Evolutionary conservation across 306 rosid genomes (phyloP), one percentile per base, ranked within the genome.

Genomic region (Chamaecrista fasciculata): DNA sequence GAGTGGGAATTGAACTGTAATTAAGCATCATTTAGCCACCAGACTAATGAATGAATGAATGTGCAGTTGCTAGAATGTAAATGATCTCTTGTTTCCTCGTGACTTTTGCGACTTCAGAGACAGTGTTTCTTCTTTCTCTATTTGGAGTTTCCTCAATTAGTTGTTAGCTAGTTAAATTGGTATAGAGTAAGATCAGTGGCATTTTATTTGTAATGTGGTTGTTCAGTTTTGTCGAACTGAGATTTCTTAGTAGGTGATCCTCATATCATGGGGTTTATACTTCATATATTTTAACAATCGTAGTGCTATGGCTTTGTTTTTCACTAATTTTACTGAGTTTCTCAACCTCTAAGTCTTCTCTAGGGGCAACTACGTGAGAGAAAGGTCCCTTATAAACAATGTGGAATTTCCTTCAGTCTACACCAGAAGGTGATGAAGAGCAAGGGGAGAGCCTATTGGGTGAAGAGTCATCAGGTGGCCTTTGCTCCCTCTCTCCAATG

Each of bases 401-500:
- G 98, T 85, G 90, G 86, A 86, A 85, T 69, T 51, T 89, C 39
- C 42, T 68, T 2, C 83, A 75, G 43, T 81, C 80, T 18, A 26
- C 79, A 20, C 56, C 43, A 1, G 87, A 79, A 37, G 84, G 43
- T 29, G 70, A 83, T 46, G 92, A 84, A 48, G 96, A 83, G 18
- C 71, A 50, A 76, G 85, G 42, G 16, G 84, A 86, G 72, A 73
- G 77, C 75, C 78, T 88, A 71, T 60, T 84, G 62, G 90, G 57
- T 67, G 96, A 84, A 56, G 92, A 81, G n/a, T 81, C 96, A 4
- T 81, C 96, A 4, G 95, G 76, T 18, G 88, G 70, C 53, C 69
- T 85, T 20, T 86, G 75, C 76, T 80, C 86, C 64, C 91, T 93
- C 60, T 80, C 97, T 49, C 67, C 87, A 8, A 80, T 77, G 46